Percentiles rank a stretch among this genome's conserved stretches.
Evolutionary conservation across 768 basidiomycete genomes (phyloP).

Genomic region (Strobilomyces dryophilus): DNA sequence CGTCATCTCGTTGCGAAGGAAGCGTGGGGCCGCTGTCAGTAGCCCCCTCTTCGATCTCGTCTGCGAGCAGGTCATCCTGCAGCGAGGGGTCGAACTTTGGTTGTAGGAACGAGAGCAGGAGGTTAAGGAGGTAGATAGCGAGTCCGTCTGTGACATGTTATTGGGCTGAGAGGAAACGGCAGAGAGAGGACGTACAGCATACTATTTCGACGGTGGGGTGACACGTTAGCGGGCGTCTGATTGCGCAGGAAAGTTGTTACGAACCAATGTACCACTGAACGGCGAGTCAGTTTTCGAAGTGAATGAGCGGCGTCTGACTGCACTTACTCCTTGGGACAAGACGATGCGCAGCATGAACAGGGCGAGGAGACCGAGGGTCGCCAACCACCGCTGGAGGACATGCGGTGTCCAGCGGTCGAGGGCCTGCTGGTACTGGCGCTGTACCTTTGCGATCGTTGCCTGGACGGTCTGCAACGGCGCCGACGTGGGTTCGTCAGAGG

Average conservation of each 20-base stretch:
- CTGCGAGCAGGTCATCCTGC: conserved; percentile 87
- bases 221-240: neutral
- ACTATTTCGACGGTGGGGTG: conserved; percentile 33
- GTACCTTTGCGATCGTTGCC: conserved; percentile 37
- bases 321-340: conserved; percentile 79
- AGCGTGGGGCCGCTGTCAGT: conserved; percentile 53
- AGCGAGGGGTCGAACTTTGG: conserved; percentile 97
- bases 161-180: neutral
- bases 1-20: conserved; percentile 78
- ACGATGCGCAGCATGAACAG: conserved; percentile 86
- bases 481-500: conserved; percentile 28
- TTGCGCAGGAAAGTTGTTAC: conserved; percentile 28
- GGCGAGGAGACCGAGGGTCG: conserved; percentile 61
- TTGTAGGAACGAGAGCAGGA: conserved; percentile 95
- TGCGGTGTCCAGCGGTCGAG: conserved; percentile 94
- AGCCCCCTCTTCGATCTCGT: conserved; percentile 93
- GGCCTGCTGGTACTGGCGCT: conserved; percentile 78
- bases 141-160: conserved; percentile 59
- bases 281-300: conserved; percentile 1
- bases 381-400: conserved; percentile 84
- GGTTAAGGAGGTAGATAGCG: conserved; percentile 93
- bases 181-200: conserved; percentile 55
- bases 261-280: conserved; percentile 87
- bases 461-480: conserved; percentile 29
- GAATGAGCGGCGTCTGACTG: neutral